phyloP scores from a whole-genome alignment of 2,329 filamentous ascomycete species.

The Diplodia corticola region DNA sequence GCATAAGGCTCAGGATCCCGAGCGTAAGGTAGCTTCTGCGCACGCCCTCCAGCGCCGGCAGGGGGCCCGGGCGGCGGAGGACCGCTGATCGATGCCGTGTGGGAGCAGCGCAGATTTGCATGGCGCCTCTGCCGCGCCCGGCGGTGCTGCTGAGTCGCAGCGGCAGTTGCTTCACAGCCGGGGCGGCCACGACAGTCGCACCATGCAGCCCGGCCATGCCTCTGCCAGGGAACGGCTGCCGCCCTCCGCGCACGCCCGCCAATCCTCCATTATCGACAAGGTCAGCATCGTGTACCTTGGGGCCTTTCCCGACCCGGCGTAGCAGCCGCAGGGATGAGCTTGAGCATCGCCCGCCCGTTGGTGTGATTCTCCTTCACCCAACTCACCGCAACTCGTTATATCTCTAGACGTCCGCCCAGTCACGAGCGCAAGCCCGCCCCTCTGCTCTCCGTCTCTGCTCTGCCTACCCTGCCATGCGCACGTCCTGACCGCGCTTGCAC shows the following conservation, averaged over 20 bases:
- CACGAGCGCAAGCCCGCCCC: constrained; percentile 16
- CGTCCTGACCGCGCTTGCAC: neutral
- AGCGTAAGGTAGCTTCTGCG: constrained; percentile 18
- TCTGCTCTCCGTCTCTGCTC: neutral
- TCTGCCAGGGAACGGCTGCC: constrained; percentile 22
- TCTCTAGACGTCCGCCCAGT: constrained; percentile 16
- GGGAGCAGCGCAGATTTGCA: constrained; percentile 20
- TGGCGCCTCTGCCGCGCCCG: constrained; percentile 14
- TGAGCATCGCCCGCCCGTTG: constrained; percentile 21
- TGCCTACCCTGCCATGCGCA: neutral
- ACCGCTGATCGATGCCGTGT: constrained; percentile 18
- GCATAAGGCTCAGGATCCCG: constrained; percentile 14
- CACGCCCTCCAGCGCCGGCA: constrained; percentile 5
- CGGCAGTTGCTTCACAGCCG: constrained; percentile 20
- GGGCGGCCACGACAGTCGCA: constrained; percentile 20
- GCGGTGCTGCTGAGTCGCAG: constrained; percentile 18
- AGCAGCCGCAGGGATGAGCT: constrained; percentile 23
- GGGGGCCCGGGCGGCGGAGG: constrained; percentile 9
- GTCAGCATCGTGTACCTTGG: constrained; percentile 16
- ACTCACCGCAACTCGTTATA: constrained; percentile 25
- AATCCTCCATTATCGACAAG: constrained; percentile 23
- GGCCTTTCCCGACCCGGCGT: constrained; percentile 20
- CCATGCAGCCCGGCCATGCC: constrained; percentile 20
- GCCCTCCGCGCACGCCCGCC: constrained; percentile 21
- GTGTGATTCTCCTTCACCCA: constrained; percentile 24